A percentile compares a stretch with the other conserved stretches of the same genome.
These are phyloP conservation scores for Chaetomium sp. DNA, from an alignment of 2,329 filamentous ascomycete species.

Conservation along the genomic window DNA sequence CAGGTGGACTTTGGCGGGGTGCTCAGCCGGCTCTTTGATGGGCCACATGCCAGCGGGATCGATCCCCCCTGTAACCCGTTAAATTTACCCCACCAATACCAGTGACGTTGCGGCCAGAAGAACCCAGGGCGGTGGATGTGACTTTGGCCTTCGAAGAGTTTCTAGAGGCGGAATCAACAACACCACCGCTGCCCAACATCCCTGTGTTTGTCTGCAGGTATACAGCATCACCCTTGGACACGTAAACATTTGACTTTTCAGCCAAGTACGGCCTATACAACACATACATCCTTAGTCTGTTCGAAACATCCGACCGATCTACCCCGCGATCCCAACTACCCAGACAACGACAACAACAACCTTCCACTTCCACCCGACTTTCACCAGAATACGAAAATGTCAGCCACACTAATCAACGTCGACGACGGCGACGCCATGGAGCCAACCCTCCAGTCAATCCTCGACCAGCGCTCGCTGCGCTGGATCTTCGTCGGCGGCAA, in stretches of 20 bases:
- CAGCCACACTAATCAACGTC: conserved; percentile 40
- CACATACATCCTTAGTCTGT: too few relatives aligned
- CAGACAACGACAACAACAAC: neutral
- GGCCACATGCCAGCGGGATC: neutral
- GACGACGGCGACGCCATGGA: conserved; percentile 66
- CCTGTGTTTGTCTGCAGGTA: neutral
- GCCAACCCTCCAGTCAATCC: conserved; percentile 86
- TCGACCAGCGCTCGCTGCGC: conserved; percentile 89
- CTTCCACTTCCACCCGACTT: neutral
- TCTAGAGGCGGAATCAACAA: conserved; percentile 12
- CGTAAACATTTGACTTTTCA: too few relatives aligned
- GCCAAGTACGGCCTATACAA: too few relatives aligned
- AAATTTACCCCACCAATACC: conserved; percentile 15
- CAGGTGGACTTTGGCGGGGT: too few relatives aligned
- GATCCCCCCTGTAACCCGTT: conserved; percentile 1
- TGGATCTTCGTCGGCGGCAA: conserved; percentile 99
- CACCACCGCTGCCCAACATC: neutral
- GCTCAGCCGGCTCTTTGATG: neutral
- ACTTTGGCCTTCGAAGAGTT: conserved; percentile 24
- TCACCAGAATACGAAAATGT: conserved; percentile 25
- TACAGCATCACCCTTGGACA: too few relatives aligned
- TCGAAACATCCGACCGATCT: neutral
- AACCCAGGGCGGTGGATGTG: conserved; percentile 6
- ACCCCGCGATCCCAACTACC: neutral
- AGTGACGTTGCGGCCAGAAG: conserved; percentile 19